phyloP scores from a whole-genome alignment of 257 asterid genomes.

The Leonotis leonurus region DNA sequence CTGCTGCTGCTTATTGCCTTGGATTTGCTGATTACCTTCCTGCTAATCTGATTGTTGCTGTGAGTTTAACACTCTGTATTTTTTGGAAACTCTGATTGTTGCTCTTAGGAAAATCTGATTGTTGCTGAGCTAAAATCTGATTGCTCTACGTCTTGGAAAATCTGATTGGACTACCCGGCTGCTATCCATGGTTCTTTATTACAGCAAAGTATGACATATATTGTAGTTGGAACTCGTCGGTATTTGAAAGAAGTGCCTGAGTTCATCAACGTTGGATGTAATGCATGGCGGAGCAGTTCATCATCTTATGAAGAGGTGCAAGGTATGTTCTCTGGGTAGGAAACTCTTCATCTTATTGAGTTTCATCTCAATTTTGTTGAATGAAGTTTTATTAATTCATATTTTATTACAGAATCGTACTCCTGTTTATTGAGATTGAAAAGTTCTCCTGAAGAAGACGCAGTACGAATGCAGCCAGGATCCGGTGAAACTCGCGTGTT shows the following conservation, averaged over 20 bases:
- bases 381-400: neutral
- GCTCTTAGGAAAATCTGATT: too few species aligned
- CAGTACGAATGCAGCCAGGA: constrained; percentile 89
- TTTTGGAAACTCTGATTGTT: too few species aligned
- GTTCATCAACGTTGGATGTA: constrained; percentile 58
- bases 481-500: constrained; percentile 86
- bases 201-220: constrained; percentile 53
- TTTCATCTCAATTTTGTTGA: neutral
- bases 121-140: too few species aligned
- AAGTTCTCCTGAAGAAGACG: constrained; percentile 75
- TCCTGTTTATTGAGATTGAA: constrained; percentile 73
- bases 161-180: too few species aligned
- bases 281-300: constrained; percentile 65
- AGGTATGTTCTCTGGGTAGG: constrained; percentile 39
- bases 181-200: constrained; percentile 65
- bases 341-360: neutral
- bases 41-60: too few species aligned
- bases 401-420: constrained; percentile 53
- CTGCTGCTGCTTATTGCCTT: too few species aligned
- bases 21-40: too few species aligned
- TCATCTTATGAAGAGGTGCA: constrained; percentile 56
- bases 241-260: constrained; percentile 73
- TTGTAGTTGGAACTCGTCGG: constrained; percentile 61
- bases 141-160: too few species aligned
- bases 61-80: too few species aligned